phyloP scores from a whole-genome alignment of 345 rosid genomes.

The Syzygium oleosum region DNA sequence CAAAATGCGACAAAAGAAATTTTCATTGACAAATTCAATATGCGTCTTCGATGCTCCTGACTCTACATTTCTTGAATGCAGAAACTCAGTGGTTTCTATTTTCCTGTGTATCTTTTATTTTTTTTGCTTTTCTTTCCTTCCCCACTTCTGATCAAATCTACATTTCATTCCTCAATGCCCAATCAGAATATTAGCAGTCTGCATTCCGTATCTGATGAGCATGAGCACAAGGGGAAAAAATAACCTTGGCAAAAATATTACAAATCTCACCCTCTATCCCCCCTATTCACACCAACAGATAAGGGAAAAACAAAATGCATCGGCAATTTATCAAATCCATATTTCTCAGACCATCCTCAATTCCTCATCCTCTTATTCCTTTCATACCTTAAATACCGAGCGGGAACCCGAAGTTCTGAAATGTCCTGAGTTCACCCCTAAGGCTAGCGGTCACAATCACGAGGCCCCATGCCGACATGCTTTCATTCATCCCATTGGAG shows the following conservation, averaged over 20 bases:
- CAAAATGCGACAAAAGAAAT: constrained; percentile 7
- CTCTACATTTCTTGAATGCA: constrained; percentile 44
- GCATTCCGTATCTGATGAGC: constrained; percentile 29
- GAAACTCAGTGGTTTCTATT: constrained; percentile 28
- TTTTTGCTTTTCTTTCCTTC: background rate
- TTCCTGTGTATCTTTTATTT: constrained; percentile 11
- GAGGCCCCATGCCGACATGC: constrained; percentile 69
- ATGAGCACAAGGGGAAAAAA: constrained; percentile 34
- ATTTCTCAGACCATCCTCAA: background rate
- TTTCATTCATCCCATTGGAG: constrained; percentile 34
- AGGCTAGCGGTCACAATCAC: constrained; percentile 88
- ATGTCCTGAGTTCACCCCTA: constrained; percentile 74
- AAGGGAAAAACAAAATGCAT: background rate
- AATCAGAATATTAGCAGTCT: constrained; percentile 19
- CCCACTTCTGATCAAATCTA: constrained; percentile 30
- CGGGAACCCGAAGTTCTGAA: constrained; percentile 92
- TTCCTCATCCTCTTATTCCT: background rate
- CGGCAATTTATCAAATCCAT: background rate
- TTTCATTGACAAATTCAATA: constrained; percentile 27
- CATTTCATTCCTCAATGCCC: constrained; percentile 30
- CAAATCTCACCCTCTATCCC: constrained; percentile 46
- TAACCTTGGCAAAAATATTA: constrained; percentile 39
- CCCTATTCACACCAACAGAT: background rate
- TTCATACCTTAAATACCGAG: constrained; percentile 28
- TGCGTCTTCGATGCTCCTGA: constrained; percentile 26